Evolutionary conservation across 78 protist species (phyloP), one percentile per base, ranked within the genome.

Genomic region (Dictyostelium capitatum): DNA sequence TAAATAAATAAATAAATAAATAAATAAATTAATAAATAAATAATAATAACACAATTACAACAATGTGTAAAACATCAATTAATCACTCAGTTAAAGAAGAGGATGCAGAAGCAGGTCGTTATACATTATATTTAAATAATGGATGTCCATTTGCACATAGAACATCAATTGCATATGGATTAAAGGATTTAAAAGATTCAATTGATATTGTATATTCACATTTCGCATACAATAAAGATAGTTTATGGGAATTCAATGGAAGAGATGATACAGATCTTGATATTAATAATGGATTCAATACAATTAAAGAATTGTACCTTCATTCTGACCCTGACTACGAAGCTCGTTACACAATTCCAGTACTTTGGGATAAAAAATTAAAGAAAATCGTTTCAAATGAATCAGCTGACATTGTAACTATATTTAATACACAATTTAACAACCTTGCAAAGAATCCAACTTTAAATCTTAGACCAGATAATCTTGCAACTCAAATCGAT

Each of bases 381-480:
- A 48, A 51, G 17, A 41, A 28, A 23, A 96, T 97, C 64, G 99
- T 98, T 17, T 94, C 87, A 91, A 98, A 98, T 89, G 99, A 98
- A 43, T 78, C 96, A 11, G 25, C 80, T 14, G 98, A 95, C 32
- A 96, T 98, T 73, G 79, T 98, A 11, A 51, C 95, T 43, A 95
- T 97, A 95, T 67, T 98, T 62, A 79, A 82, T 79, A 30, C 59
- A 10, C 97, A 77, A 56, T 97, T 97, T 70, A 83, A 97, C n/a
- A 91, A 19, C 6, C 14, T 97, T 25, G 80, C 96, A 8, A 64
- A 79, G 46, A 23, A 72, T 15, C 95, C 95, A 30, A 30, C 37
- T 0, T n/a, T 97, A 11, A 94, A 97, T 46, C 73, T 97, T 20
- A 77, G 64, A 41, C 98, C 98, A 4, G 77, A 51, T 0, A 79